These are phyloP conservation scores for Malbranchea zuffiana DNA, from an alignment of 2,329 filamentous ascomycete genomes.

Conservation along the genomic window DNA sequence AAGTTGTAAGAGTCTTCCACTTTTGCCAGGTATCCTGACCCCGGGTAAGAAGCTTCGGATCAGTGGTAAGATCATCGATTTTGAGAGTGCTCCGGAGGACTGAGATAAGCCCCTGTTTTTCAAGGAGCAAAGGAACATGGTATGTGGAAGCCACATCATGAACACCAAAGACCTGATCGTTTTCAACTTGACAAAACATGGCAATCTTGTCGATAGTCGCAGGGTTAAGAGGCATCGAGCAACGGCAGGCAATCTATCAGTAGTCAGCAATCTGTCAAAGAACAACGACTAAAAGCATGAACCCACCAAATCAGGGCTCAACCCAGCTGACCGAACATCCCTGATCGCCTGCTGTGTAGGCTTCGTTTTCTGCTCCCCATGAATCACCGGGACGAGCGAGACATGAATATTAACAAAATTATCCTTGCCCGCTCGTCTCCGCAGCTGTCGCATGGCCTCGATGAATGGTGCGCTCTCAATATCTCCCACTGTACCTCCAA, in stretches of 20 bases:
- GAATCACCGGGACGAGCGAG: constrained; percentile 67
- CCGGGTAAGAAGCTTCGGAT: constrained; percentile 46
- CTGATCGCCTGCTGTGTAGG: constrained; percentile 87
- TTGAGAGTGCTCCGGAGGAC: constrained; percentile 56
- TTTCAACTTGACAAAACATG: constrained; percentile 74
- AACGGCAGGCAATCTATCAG: constrained; percentile 76
- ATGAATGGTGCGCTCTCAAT: constrained; percentile 80
- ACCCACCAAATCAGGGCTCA: constrained; percentile 57
- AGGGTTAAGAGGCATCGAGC: constrained; percentile 62
- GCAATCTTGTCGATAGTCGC: constrained; percentile 78
- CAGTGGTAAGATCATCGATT: constrained; percentile 47
- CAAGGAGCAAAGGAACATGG: constrained; percentile 84
- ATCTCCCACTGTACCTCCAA: constrained; percentile 48
- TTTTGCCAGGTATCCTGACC: constrained; percentile 63
- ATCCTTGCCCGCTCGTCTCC: constrained; percentile 56
- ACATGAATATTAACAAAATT: constrained; percentile 86
- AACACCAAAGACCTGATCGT: constrained; percentile 74
- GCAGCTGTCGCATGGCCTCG: constrained; percentile 69
- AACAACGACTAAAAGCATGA: constrained; percentile 12
- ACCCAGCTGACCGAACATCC: constrained; percentile 68
- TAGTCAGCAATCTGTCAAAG: constrained; percentile 1
- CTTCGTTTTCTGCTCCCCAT: constrained; percentile 84
- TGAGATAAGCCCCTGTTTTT: constrained; percentile 63
- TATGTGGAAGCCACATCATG: constrained; percentile 84
- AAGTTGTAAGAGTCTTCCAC: constrained; percentile 63